Percentiles rank a stretch among this genome's conserved stretches.
phyloP scores from a whole-genome alignment of 306 rosid genomes.

The Lagenaria siceraria region DNA sequence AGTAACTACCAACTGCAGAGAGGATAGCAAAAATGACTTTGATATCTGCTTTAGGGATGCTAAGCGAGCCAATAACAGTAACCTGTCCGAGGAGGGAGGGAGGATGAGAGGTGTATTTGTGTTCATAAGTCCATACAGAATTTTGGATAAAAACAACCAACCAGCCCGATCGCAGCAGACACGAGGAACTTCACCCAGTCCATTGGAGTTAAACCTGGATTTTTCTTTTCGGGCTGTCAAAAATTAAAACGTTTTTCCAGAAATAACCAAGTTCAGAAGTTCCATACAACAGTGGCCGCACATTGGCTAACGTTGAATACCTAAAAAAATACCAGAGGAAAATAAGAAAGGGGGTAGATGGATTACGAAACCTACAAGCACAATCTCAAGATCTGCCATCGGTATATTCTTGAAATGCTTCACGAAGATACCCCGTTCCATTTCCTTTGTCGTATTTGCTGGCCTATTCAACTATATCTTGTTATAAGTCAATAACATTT shows the following conservation, averaged over 20 bases:
- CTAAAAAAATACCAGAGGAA: neutral
- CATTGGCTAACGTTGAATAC: neutral
- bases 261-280: neutral
- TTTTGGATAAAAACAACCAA: constrained; percentile 19
- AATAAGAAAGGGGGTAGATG: neutral
- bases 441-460: constrained; percentile 22
- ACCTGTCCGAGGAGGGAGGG: constrained; percentile 33
- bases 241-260: neutral
- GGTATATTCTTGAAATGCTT: constrained; percentile 82
- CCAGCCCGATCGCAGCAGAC: constrained; percentile 86
- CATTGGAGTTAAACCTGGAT: constrained; percentile 95
- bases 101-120: neutral
- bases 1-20: constrained; percentile 71
- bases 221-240: constrained; percentile 87
- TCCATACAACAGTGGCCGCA: neutral
- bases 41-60: constrained; percentile 67
- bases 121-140: neutral
- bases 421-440: constrained; percentile 57
- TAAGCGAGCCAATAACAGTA: constrained; percentile 69
- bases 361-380: constrained; percentile 49
- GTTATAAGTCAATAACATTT: neutral
- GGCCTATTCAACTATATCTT: constrained; percentile 31
- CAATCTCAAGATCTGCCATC: constrained; percentile 93
- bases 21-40: constrained; percentile 72
- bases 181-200: constrained; percentile 84